Evolutionary conservation across 2,329 filamentous ascomycete species (phyloP).

Genomic region (Microsporum ferrugineum): DNA sequence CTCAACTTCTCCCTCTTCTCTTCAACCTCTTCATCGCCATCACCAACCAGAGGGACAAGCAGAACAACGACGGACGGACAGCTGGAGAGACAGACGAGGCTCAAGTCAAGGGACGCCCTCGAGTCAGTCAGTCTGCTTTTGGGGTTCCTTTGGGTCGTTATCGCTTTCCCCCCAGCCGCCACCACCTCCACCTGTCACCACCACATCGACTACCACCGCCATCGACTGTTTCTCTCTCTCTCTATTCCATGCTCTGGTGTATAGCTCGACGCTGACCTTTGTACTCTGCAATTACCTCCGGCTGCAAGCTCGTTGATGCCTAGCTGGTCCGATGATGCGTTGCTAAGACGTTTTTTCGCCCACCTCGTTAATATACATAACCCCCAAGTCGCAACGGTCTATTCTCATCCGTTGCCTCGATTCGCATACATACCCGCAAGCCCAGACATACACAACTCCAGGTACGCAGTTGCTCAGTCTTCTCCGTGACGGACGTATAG

Average conservation of each 20-base stretch:
- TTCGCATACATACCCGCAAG: neutral
- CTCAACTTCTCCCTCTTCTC: neutral
- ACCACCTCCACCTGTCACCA: neutral
- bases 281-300: neutral
- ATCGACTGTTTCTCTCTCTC: neutral
- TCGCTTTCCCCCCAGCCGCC: neutral
- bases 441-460: neutral
- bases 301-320: neutral
- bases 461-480: neutral
- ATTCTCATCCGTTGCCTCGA: neutral
- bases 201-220: neutral
- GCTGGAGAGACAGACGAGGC: neutral
- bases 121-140: too few relatives aligned
- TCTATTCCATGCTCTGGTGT: neutral
- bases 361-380: conserved; percentile 5
- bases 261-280: conserved; percentile 1
- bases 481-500: neutral
- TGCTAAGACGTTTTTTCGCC: neutral
- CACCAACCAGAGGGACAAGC: neutral
- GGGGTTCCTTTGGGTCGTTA: neutral
- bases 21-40: neutral
- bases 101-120: neutral
- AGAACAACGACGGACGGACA: neutral
- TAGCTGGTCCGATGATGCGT: neutral
- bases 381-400: neutral